A percentile compares a stretch with the other conserved stretches of the same genome.
Conservation (phyloP, 2,329 filamentous ascomycete species). For the Massarina eburnea region DNA sequence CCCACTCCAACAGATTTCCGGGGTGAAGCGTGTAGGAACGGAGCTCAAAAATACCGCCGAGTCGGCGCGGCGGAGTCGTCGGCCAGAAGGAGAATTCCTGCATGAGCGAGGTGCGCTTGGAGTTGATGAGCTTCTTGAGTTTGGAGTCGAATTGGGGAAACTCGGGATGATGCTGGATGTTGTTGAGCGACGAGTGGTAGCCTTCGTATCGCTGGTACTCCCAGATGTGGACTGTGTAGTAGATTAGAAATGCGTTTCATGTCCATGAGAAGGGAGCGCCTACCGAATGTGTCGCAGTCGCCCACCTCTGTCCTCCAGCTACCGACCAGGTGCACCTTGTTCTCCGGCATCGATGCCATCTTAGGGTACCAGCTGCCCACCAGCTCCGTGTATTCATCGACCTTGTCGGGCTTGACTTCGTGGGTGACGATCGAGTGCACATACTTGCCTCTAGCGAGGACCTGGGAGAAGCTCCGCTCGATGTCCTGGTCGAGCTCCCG, state of each 20-base stretch:
- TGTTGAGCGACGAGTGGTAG: conserved; percentile 88
- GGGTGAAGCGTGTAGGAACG: conserved; percentile 96
- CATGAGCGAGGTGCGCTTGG: conserved; percentile 90
- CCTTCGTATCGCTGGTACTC: conserved; percentile 97
- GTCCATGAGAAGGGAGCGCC: conserved; percentile 28
- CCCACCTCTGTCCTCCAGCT: conserved; percentile 98
- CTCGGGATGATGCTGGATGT: conserved; percentile 79
- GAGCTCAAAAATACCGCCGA: conserved; percentile 93
- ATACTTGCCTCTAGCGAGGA: conserved; percentile 94
- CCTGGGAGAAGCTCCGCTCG: conserved; percentile 92
- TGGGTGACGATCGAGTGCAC: conserved; percentile 98
- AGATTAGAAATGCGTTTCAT: not conserved
- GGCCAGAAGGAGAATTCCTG: conserved; percentile 99
- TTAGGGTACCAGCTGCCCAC: conserved; percentile 90
- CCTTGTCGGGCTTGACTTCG: conserved; percentile 90
- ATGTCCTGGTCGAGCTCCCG: conserved; percentile 94
- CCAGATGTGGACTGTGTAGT: conserved; percentile 87
- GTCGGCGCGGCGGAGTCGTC: conserved; percentile 82
- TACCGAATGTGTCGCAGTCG: conserved; percentile 95
- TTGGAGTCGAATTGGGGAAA: conserved; percentile 82
- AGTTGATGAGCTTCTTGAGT: conserved; percentile 80
- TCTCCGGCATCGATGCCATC: conserved; percentile 80
- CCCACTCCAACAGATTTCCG: conserved; percentile 95
- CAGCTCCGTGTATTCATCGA: conserved; percentile 89
- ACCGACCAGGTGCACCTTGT: conserved; percentile 93